These are phyloP conservation scores for Rhodamnia argentea DNA, from an alignment of 345 rosid genomes.

Conservation along the genomic window DNA sequence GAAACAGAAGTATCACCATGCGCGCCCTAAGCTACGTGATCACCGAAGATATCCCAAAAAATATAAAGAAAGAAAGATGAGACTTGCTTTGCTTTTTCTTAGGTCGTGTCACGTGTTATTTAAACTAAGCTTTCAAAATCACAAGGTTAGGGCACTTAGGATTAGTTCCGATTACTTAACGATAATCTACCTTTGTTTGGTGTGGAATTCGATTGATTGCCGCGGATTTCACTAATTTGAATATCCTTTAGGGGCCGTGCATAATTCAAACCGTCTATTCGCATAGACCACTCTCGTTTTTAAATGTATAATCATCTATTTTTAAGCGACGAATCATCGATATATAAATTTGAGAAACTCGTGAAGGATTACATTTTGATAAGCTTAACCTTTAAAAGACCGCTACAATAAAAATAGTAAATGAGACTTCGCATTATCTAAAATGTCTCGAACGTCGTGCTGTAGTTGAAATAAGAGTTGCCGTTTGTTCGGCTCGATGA, in stretches of 20 bases:
- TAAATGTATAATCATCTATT: too few relatives aligned
- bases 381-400: not conserved
- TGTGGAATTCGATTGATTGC: not conserved
- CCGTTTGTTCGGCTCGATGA: not conserved
- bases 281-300: too few relatives aligned
- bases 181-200: too few relatives aligned
- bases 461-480: not conserved
- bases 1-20: too few relatives aligned
- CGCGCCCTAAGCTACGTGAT: not conserved
- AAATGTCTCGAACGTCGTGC: not conserved
- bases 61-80: not conserved
- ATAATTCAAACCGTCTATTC: not conserved
- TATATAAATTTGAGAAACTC: not conserved
- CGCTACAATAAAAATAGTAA: not conserved
- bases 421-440: not conserved
- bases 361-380: not conserved
- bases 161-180: not conserved
- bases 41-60: not conserved
- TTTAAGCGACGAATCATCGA: not conserved
- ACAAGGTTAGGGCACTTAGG: not conserved
- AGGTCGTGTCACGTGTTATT: not conserved
- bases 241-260: not conserved
- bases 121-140: not conserved
- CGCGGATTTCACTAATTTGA: not conserved
- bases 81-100: not conserved